Base-by-base conservation (phyloP, 352 stramenopile species). In the Pythium monospermum region DNA sequence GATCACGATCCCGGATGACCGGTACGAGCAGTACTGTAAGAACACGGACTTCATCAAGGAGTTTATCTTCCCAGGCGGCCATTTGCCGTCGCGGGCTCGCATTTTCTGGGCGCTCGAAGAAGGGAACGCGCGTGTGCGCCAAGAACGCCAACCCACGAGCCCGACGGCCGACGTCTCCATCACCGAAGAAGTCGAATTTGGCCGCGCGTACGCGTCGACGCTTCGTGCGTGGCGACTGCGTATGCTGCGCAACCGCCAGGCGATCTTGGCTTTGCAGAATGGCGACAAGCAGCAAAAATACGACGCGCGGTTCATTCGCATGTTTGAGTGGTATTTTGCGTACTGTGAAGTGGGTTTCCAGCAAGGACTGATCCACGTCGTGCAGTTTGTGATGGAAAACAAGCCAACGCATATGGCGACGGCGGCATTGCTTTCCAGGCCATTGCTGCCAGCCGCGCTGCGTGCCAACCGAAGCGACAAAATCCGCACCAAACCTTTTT, bases 1-100 rank as follows among this genome's bases (percentile, higher is more conserved):
- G 13, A 69, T 69, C 39, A 50, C 61, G 55, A 59, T 65, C 40
- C 52, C 61, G 23, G 55, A 62, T 47, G 50, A 63, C 43, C 33
- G 53, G 11, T 53, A 63, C 43, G 41, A 56, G 37, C 54, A 63
- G 52, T 53, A 69, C 56, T 63, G 56, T 37, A 57, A 58, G 42
- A 55, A 58, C 49, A 64, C 48, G 2, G 56, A 64, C 48, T 69
- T 69, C 39, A 63, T 69, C 48, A 69, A 63, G 41, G 59, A 63
- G 52, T 63, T 54, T 35, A 69, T 69, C 30, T 69, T 69, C 52
- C 61, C 61, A 12, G 61, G 61, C 23, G 55, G 59, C 25, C 61
- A 69, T 28, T 44, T 69, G 45, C 61, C 61, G 16, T 64, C 56
- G 26, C 48, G 56, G 21, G 56, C 56, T 15, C 56, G 56, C 13